Conservation (phyloP, 139 green algal species). For the Gonium pectorale region DNA sequence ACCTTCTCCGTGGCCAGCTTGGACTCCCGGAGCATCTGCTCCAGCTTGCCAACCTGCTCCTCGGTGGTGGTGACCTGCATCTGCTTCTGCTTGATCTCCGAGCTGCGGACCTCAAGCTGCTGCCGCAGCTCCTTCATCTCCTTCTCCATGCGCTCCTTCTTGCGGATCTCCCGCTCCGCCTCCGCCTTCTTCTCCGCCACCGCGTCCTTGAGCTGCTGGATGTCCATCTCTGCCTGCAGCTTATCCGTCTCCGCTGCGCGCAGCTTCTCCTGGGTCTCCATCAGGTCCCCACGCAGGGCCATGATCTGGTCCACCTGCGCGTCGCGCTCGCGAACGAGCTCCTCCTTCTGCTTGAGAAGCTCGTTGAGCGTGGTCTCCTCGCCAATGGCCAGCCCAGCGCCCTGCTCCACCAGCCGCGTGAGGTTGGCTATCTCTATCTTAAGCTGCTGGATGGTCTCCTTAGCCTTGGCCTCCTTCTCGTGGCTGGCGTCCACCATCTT, state of each 20-base stretch:
- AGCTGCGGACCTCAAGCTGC: constrained; percentile 73
- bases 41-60: constrained; percentile 68
- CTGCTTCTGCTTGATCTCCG: constrained; percentile 86
- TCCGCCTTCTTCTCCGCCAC: constrained; percentile 77
- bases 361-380: constrained; percentile 87
- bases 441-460: constrained; percentile 86
- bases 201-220: constrained; percentile 72
- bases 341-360: constrained; percentile 86
- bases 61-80: constrained; percentile 64
- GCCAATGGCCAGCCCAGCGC: constrained; percentile 78
- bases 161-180: constrained; percentile 78
- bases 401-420: constrained; percentile 84
- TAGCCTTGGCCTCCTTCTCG: constrained; percentile 91
- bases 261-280: constrained; percentile 81
- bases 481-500: constrained; percentile 84
- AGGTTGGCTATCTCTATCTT: constrained; percentile 92
- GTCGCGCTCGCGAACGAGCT: constrained; percentile 82
- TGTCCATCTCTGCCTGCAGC: constrained; percentile 75
- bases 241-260: constrained; percentile 75
- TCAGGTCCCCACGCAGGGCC: constrained; percentile 73
- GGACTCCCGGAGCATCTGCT: constrained; percentile 79
- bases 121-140: constrained; percentile 76
- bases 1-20: constrained; percentile 77
- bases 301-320: constrained; percentile 87
- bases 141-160: constrained; percentile 85